A percentile compares a stretch with the other conserved stretches of the same genome.
Evolutionary conservation across 2,329 filamentous ascomycete species (phyloP).

Genomic region (Claviceps sp.): DNA sequence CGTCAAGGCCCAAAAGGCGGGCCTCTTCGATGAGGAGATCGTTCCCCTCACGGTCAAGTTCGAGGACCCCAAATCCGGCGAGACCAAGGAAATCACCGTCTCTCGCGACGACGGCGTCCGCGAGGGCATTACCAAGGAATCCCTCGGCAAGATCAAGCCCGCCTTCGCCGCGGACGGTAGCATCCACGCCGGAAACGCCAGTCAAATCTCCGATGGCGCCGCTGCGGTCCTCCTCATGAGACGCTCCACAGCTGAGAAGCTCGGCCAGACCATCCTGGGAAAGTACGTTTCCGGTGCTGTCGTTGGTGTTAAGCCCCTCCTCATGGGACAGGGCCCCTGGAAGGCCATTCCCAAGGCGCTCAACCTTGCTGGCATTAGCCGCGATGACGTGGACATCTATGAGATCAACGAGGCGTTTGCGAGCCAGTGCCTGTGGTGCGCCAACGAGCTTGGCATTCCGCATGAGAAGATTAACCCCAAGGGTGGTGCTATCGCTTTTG

Average conservation of each 20-base stretch:
- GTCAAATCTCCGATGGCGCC: constrained; percentile 89
- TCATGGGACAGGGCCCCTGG: constrained; percentile 95
- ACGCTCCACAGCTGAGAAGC: constrained; percentile 74
- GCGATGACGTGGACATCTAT: constrained; percentile 88
- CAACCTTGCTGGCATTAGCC: constrained; percentile 70
- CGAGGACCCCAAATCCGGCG: constrained; percentile 80
- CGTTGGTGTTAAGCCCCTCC: constrained; percentile 78
- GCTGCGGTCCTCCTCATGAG: constrained; percentile 94
- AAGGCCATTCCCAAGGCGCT: constrained; percentile 90
- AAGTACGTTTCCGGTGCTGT: constrained; percentile 81
- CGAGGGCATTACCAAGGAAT: constrained; percentile 72
- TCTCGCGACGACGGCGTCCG: constrained; percentile 78
- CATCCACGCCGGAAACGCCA: constrained; percentile 94
- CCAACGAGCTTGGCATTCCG: constrained; percentile 73
- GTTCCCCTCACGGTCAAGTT: constrained; percentile 73
- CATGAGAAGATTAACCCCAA: constrained; percentile 90
- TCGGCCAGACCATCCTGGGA: constrained; percentile 79
- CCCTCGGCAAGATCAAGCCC: constrained; percentile 77
- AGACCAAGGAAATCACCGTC: constrained; percentile 73
- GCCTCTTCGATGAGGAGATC: constrained; percentile 91
- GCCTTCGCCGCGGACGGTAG: constrained; percentile 84
- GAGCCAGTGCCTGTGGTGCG: constrained; percentile 85
- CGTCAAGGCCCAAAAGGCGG: constrained; percentile 65
- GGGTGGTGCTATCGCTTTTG: constrained; percentile 91
- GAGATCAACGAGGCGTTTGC: constrained; percentile 99